These are phyloP conservation scores for Camptophora hylomeconis DNA, from an alignment of 2,329 filamentous ascomycete species.

Conservation along the genomic window DNA sequence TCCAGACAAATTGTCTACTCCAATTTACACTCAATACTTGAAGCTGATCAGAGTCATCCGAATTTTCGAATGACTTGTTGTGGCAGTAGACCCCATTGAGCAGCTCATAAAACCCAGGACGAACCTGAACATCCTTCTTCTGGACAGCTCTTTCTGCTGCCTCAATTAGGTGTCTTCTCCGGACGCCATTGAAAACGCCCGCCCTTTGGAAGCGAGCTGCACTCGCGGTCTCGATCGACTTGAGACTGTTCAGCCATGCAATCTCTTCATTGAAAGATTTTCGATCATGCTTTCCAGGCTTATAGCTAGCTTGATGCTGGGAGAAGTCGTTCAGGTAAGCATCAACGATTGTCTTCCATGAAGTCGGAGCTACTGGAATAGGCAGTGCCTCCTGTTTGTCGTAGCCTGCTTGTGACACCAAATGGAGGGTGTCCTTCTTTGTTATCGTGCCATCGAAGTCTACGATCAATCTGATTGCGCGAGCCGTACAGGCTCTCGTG, in stretches of 20 bases:
- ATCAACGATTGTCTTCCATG: constrained; percentile 4
- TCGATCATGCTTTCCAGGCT: not conserved
- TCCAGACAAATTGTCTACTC: constrained; percentile 1
- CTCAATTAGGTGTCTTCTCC: not conserved
- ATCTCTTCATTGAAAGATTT: not conserved
- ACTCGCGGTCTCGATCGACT: not conserved
- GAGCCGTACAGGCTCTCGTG: no score
- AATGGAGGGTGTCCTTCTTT: constrained; percentile 3
- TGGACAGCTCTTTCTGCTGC: not conserved
- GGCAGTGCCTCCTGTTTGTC: not conserved
- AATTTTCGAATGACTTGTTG: not conserved
- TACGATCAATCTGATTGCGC: constrained; percentile 1
- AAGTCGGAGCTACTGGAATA: not conserved
- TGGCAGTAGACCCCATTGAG: not conserved
- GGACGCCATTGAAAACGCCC: constrained; percentile 2
- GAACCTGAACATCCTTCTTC: not conserved
- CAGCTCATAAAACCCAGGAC: constrained; percentile 3
- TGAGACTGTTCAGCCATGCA: constrained; percentile 3
- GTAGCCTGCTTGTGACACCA: constrained; percentile 3
- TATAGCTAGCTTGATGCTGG: constrained; percentile 1
- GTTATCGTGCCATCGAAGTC: constrained; percentile 6
- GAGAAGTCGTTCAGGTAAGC: constrained; percentile 2
- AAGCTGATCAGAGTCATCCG: not conserved
- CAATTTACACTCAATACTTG: constrained; percentile 5
- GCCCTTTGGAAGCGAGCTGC: not conserved